Evolutionary conservation across 2,329 filamentous ascomycete genomes (phyloP), one percentile per base, ranked within the genome.

Genomic region (Clonostachys rhizophaga): DNA sequence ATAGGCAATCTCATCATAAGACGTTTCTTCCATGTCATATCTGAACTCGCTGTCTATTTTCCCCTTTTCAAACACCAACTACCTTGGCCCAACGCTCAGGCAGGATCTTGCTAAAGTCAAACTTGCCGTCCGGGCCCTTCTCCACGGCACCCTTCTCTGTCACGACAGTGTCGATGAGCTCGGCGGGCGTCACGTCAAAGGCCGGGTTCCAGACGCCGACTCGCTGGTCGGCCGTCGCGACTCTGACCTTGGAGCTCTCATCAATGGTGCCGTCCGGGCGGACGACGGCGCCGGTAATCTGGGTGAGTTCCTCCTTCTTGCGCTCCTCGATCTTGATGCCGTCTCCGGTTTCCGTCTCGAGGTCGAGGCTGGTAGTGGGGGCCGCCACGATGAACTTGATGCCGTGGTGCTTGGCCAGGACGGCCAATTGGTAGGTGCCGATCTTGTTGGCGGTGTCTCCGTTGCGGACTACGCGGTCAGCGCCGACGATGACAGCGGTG

Each of bases 381-480:
- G 94, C 94, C 1, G 94, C 94, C 33, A 99, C 91, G 10, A 99
- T 78, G 63, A 99, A 99, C 66, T 92, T 95, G 59, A 97, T 79
- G 16, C 89, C 88, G 59, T 99, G 94, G 59, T 91, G 76, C 54
- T 79, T 84, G 18, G 94, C 94, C 33, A 96, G 77, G n/a, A 97
- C 91, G 5, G 94, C 91, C 5, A 99, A 78, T 47, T 86, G 80
- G 64, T 99, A 97, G 1, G 94, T 99, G 45, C 94, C 94, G 51
- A 99, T 95, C 74, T 99, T 99, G 73, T 99, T 99, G 47, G 94
- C 94, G 1, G 94, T 97, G 69, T 99, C 94, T 33, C 94, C 94
- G 59, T 99, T 99, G 44, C 91, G 88, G 34, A 92, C 94, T 13
- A 99, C 94, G 48, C 94, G 83, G 65, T 99, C 94, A 4, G 94